Evolutionary conservation across 2,329 filamentous ascomycete species (phyloP).

Genomic region (Amylocarpus encephaloides): DNA sequence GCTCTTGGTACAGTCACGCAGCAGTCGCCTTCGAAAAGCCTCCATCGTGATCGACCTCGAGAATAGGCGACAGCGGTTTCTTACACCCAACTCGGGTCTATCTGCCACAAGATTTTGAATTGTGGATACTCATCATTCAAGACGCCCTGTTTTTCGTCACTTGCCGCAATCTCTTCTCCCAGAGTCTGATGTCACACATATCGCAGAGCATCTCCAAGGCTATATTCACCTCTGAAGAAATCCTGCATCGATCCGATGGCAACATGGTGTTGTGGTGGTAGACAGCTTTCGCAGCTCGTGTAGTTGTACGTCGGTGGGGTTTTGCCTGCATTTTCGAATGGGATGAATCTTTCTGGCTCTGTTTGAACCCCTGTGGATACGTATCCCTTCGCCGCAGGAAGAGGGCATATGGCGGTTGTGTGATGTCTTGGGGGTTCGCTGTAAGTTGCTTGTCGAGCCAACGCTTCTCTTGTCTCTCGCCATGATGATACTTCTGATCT

Average conservation of each 20-base stretch:
- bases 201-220: slow-evolving; percentile 16
- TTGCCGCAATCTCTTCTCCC: no score
- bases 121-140: no score
- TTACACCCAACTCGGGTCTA: no score
- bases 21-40: no score
- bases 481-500: slow-evolving; percentile 3
- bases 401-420: no score
- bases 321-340: neutral
- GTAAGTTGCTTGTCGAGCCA: neutral
- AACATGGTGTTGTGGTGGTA: slow-evolving; percentile 1
- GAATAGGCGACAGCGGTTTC: no score
- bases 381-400: no score
- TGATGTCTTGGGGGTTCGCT: no score
- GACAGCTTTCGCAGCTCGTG: neutral
- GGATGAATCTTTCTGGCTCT: neutral
- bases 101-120: no score
- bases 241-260: slow-evolving; percentile 16
- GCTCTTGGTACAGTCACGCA: no score
- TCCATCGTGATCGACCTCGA: no score
- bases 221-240: slow-evolving; percentile 13
- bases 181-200: slow-evolving; percentile 8
- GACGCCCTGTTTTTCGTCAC: no score
- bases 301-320: neutral
- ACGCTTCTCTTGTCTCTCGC: slow-evolving; percentile 4
- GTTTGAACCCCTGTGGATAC: slow-evolving; percentile 7